These are phyloP conservation scores for Trichoderma sp. DNA, from an alignment of 2,329 filamentous ascomycete genomes.

Conservation along the genomic window DNA sequence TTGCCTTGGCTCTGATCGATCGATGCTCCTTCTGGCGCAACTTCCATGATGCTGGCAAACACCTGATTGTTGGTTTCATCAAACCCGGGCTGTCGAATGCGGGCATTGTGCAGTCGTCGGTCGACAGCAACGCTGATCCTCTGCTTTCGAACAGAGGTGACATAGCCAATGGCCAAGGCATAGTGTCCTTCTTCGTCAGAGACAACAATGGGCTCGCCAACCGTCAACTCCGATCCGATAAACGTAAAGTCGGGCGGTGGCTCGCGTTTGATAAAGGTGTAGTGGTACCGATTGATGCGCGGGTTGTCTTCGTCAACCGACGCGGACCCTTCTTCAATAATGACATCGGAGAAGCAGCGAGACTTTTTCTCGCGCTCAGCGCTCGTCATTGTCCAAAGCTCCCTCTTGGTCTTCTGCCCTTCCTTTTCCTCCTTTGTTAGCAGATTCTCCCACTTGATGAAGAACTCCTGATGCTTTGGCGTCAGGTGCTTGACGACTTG, in stretches of 20 bases:
- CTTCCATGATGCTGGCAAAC: conserved; percentile 91
- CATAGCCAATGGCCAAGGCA: conserved; percentile 88
- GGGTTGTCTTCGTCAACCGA: conserved; percentile 68
- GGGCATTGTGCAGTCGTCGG: conserved; percentile 82
- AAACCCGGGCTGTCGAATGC: conserved; percentile 75
- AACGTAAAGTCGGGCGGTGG: conserved; percentile 72
- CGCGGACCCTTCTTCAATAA: conserved; percentile 77
- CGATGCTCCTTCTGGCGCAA: conserved; percentile 58
- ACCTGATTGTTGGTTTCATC: conserved; percentile 76
- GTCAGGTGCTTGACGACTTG: conserved; percentile 79
- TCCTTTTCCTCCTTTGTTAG: conserved; percentile 94
- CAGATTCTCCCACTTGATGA: conserved; percentile 90
- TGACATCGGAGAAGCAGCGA: conserved; percentile 84
- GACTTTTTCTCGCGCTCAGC: conserved; percentile 83
- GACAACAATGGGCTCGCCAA: conserved; percentile 92
- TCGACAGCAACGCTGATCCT: conserved; percentile 89
- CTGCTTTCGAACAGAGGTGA: conserved; percentile 73
- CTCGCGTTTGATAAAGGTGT: conserved; percentile 77
- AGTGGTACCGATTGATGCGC: conserved; percentile 90
- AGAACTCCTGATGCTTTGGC: conserved; percentile 75
- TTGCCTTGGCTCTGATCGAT: conserved; percentile 55
- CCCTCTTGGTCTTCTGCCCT: conserved; percentile 79
- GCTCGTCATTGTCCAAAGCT: conserved; percentile 96
- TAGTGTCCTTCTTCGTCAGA: conserved; percentile 96
- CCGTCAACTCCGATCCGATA: conserved; percentile 80